phyloP scores from a whole-genome alignment of 2,329 filamentous ascomycete genomes.

The Nannizziopsis barbatae region DNA sequence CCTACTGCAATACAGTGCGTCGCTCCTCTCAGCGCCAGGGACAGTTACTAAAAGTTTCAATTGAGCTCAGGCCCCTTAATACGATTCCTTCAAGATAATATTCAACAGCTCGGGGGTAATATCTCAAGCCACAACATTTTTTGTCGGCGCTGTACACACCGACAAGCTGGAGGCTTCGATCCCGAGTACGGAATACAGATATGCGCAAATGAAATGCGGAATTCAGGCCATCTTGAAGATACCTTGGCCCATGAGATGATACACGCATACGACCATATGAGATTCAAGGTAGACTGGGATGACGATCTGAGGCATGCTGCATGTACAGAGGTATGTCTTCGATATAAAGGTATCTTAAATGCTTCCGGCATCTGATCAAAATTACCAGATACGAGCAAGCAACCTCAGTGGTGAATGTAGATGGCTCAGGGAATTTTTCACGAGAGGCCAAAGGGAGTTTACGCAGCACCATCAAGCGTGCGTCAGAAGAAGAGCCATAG shows the following conservation, averaged over 20 bases:
- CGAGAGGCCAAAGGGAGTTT: conserved; percentile 71
- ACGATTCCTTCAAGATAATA: conserved; percentile 73
- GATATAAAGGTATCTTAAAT: neutral
- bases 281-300: conserved; percentile 81
- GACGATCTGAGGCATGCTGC: conserved; percentile 77
- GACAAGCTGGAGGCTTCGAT: conserved; percentile 73
- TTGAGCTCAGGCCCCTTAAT: conserved; percentile 57
- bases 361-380: neutral
- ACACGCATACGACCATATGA: conserved; percentile 84
- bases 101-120: conserved; percentile 64
- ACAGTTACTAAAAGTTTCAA: neutral
- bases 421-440: conserved; percentile 77
- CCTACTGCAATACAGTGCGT: conserved; percentile 58
- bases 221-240: conserved; percentile 76
- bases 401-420: conserved; percentile 90
- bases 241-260: conserved; percentile 96
- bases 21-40: neutral
- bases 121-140: conserved; percentile 65
- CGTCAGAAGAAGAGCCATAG: conserved; percentile 67
- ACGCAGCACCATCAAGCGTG: conserved; percentile 92
- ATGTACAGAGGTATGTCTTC: conserved; percentile 65
- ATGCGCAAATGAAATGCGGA: conserved; percentile 81
- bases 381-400: conserved; percentile 67
- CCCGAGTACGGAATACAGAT: conserved; percentile 77
- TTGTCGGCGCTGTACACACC: conserved; percentile 65